Evolutionary conservation across 2,329 filamentous ascomycete species (phyloP), one percentile per base, ranked within the genome.

Genomic region (Cladosporium austrohemisphaericum): DNA sequence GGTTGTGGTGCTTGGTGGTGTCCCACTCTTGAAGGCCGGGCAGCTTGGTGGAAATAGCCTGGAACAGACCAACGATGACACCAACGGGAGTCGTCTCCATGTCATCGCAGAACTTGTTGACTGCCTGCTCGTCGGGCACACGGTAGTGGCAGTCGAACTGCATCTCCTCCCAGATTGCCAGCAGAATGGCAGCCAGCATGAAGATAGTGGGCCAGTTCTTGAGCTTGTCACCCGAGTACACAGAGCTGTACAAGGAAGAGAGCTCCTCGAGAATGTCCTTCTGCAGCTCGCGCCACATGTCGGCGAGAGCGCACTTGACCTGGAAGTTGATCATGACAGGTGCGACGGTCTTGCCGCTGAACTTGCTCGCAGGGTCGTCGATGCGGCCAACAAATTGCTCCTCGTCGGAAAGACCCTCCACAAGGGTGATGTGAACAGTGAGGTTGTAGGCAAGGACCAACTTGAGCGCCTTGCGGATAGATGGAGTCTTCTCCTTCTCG

Each of bases 251-350:
- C 11, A 97, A 79, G 5, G 82, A 75, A 1, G 92, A 96, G 1
- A 97, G 80, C 74, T 97, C 92, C 73, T 95, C 91, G 2, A 97
- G 78, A 29, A 96, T 90, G 61, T 96, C 92, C 75, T 94, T 95
- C 69, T 96, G 91, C 51, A 97, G 77, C 70, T 95, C 91, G 57
- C 92, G 90, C 92, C 92, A 97, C 88, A 96, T 94, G 64, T 94
- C 90, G 57, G 91, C 92, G 73, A 97, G 84, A 48, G 91, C 91
- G 63, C 88, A 93, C 80, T 97, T 97, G 76, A 97, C 90, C 75
- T 96, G 89, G 81, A 96, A 96, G 77, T 96, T 97, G 80, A 97
- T 94, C 91, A 97, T 95, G 66, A 96, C 91, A 10, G 92, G 92
- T 13, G 92, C 92, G 55, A 95, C 84, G 28, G 86, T 91, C 76